Percentiles rank a stretch among this genome's conserved stretches.
phyloP scores from a whole-genome alignment of 2,329 filamentous ascomycete species.

The Cadophora luteo-olivacea region DNA sequence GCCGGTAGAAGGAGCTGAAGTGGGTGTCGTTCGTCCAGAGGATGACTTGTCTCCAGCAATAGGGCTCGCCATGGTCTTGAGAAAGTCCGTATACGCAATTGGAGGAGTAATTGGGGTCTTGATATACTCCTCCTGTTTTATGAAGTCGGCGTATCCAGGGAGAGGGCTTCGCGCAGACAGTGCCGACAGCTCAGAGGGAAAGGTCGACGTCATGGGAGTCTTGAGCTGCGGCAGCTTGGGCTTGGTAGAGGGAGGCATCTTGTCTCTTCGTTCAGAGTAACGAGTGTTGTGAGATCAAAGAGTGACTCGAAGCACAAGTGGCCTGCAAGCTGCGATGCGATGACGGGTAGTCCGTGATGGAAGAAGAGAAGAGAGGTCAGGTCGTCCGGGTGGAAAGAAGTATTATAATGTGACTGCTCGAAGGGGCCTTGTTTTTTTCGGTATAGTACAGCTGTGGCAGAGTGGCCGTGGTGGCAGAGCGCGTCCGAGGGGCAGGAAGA shows the following conservation, averaged over 20 bases:
- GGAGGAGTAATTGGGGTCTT: conserved; percentile 93
- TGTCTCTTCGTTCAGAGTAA: conserved; percentile 36
- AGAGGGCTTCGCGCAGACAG: conserved; percentile 72
- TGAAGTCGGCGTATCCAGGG: conserved; percentile 59
- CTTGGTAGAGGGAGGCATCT: conserved; percentile 43
- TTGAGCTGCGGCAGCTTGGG: conserved; percentile 68
- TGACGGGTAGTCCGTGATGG: conserved; percentile 41
- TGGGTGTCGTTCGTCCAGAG: conserved; percentile 55
- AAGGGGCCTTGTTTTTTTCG: conserved; percentile 27
- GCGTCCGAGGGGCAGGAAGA: conserved; percentile 18
- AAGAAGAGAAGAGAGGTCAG: conserved; percentile 28
- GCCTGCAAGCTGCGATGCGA: conserved; percentile 36
- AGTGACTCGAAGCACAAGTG: conserved; percentile 39
- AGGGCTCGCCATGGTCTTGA: conserved; percentile 72
- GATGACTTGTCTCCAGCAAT: conserved; percentile 41
- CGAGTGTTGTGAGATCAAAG: conserved; percentile 39
- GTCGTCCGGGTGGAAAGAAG: conserved; percentile 30
- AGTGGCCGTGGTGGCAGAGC: conserved; percentile 15
- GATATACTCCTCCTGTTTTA: conserved; percentile 72
- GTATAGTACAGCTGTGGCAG: conserved; percentile 23
- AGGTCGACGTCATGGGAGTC: conserved; percentile 67
- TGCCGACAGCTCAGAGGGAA: conserved; percentile 64
- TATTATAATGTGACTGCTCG: conserved; percentile 42
- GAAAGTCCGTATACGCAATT: conserved; percentile 88
- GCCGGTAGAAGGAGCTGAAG: conserved; percentile 50